Percentiles rank a stretch among this genome's conserved stretches.
Conservation (phyloP, 352 stramenopile genomes). For the Thraustochytrium sp. region DNA sequence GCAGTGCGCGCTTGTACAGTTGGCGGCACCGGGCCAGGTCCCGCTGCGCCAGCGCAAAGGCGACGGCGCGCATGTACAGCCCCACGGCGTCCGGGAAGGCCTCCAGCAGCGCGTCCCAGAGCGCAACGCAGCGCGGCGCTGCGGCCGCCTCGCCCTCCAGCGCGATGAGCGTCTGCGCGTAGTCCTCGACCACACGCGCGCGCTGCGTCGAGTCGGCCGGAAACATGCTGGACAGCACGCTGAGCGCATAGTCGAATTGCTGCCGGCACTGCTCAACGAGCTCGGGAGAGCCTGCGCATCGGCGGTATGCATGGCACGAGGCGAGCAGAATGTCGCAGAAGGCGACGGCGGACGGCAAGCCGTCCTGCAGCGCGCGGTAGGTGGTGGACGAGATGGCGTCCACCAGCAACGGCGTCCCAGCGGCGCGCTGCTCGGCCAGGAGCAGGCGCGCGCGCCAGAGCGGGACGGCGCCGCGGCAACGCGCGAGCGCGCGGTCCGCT, state of each 20-base stretch:
- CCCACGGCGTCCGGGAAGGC: background rate
- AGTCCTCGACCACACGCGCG: background rate
- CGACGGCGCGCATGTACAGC: background rate
- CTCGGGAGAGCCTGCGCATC: background rate
- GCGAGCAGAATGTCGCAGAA: background rate
- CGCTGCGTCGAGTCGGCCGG: background rate
- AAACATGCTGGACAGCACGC: background rate
- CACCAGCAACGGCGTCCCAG: background rate
- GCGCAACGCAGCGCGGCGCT: background rate
- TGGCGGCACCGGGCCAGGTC: slow-evolving; percentile 16
- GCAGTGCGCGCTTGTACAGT: slow-evolving; percentile 8
- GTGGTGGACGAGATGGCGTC: background rate
- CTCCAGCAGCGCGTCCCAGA: background rate
- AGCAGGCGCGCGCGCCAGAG: background rate
- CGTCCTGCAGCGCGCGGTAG: background rate
- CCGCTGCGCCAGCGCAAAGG: background rate
- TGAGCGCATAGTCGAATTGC: slow-evolving; percentile 12
- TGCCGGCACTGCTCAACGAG: background rate
- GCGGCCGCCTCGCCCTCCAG: too few species aligned
- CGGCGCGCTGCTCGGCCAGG: background rate
- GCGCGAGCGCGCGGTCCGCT: background rate
- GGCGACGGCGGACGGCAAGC: background rate
- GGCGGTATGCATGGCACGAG: background rate
- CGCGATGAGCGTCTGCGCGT: background rate
- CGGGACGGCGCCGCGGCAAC: background rate